Evolutionary conservation across 2,329 filamentous ascomycete genomes (phyloP).

Genomic region (Hymenoscyphus occultus): DNA sequence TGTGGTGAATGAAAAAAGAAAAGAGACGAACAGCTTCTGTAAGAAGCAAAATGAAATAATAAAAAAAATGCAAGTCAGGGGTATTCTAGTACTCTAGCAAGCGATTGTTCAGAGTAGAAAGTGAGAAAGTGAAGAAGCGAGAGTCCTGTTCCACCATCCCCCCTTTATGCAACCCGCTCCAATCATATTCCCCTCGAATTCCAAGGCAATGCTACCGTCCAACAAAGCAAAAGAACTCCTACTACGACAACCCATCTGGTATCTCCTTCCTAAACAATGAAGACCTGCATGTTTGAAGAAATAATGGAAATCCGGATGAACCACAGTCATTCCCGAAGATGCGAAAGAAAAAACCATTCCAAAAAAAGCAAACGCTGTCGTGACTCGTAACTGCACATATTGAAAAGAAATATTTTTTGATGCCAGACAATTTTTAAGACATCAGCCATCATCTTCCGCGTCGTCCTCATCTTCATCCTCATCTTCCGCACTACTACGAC

Average conservation of each 20-base stretch:
- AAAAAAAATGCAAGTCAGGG: conserved; percentile 10
- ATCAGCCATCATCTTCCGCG: conserved; percentile 32
- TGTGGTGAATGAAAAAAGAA: not conserved
- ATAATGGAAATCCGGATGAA: conserved; percentile 3
- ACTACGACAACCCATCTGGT: conserved; percentile 12
- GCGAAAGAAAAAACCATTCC: conserved; percentile 18
- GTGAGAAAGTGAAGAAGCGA: conserved; percentile 10
- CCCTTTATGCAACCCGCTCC: conserved; percentile 12
- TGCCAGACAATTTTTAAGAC: conserved; percentile 5
- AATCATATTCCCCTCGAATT: conserved; percentile 3
- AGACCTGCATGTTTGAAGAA: conserved; percentile 4
- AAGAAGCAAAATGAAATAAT: not conserved
- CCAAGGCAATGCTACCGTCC: conserved; percentile 15
- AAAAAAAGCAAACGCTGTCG: conserved; percentile 30
- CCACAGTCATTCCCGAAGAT: conserved; percentile 7
- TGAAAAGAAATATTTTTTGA: conserved; percentile 24
- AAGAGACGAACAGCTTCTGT: not conserved
- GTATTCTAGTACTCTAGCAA: conserved; percentile 13
- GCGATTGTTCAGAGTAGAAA: conserved; percentile 6
- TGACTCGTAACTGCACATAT: conserved; percentile 30
- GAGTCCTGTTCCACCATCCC: conserved; percentile 9
- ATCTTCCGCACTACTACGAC: conserved; percentile 31
- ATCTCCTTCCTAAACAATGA: conserved; percentile 12
- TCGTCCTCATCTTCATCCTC: conserved; percentile 41
- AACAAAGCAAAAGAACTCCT: conserved; percentile 13